These are phyloP conservation scores for Floccularia luteovirens DNA, from an alignment of 768 basidiomycete species.

Conservation along the genomic window DNA sequence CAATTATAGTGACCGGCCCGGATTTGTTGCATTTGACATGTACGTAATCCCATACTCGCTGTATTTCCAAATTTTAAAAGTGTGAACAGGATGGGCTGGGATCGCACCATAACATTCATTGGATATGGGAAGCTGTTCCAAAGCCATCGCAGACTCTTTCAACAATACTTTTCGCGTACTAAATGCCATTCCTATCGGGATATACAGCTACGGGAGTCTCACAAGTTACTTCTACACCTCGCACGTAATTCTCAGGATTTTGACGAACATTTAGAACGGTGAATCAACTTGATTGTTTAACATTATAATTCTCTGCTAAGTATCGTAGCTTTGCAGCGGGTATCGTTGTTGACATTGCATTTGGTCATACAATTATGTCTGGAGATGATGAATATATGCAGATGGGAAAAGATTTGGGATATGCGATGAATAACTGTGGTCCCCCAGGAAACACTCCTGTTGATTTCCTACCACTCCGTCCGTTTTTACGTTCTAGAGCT, in stretches of 20 bases:
- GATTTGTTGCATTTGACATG: not conserved
- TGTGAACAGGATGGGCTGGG: conserved; percentile 11
- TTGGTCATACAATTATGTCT: not conserved
- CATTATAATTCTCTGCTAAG: too few species aligned
- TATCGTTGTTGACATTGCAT: not conserved
- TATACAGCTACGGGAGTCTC: conserved; percentile 8
- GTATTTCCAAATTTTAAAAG: not conserved
- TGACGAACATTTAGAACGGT: not conserved
- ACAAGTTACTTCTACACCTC: not conserved
- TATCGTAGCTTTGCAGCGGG: too few species aligned
- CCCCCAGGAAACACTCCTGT: not conserved
- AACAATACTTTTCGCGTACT: conserved; percentile 10
- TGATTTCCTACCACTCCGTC: not conserved
- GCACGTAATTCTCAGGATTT: not conserved
- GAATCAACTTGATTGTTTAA: not conserved
- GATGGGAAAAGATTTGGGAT: not conserved
- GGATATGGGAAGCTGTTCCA: conserved; percentile 9
- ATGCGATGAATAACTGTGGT: not conserved
- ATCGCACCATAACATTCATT: conserved; percentile 5
- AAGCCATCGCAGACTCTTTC: conserved; percentile 8
- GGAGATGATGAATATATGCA: conserved; percentile 1
- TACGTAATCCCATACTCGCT: not conserved
- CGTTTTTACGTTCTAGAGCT: too few species aligned
- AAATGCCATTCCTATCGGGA: conserved; percentile 5
- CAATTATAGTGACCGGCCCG: not conserved